phyloP scores from a whole-genome alignment of 2,329 filamentous ascomycete genomes.

The Fusarium lateritium region DNA sequence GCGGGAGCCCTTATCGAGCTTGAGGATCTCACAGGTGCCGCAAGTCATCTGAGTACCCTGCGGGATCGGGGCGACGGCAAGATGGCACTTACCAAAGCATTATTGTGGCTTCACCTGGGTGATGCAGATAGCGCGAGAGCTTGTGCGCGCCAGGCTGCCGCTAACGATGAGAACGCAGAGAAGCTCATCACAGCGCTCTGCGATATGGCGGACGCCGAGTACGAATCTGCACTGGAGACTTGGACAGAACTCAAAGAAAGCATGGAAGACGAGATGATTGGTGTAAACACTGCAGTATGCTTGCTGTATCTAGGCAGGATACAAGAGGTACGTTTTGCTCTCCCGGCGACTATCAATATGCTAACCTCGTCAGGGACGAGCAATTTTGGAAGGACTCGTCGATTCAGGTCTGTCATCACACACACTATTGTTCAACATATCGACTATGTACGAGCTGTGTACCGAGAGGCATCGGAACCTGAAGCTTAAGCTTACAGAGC shows the following conservation, averaged over 20 bases:
- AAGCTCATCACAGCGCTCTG: constrained; percentile 77
- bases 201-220: constrained; percentile 84
- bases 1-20: constrained; percentile 83
- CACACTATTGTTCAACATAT: constrained; percentile 88
- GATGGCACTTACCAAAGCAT: constrained; percentile 66
- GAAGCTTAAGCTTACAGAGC: constrained; percentile 81
- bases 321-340: constrained; percentile 68
- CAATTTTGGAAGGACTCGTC: constrained; percentile 76
- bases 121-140: constrained; percentile 77
- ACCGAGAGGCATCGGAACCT: constrained; percentile 80
- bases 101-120: constrained; percentile 85
- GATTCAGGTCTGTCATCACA: constrained; percentile 77
- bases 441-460: constrained; percentile 92
- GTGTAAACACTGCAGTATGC: constrained; percentile 87
- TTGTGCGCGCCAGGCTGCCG: constrained; percentile 59
- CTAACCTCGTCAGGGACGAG: constrained; percentile 67
- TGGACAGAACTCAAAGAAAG: constrained; percentile 69
- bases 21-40: constrained; percentile 87
- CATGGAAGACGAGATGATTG: constrained; percentile 75
- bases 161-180: constrained; percentile 55
- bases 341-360: not conserved
- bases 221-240: constrained; percentile 71
- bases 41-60: constrained; percentile 77
- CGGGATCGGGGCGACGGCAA: constrained; percentile 57
- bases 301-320: constrained; percentile 86